Base-by-base conservation (phyloP, 2,329 filamentous ascomycete species). In the Exophiala calicioides region DNA sequence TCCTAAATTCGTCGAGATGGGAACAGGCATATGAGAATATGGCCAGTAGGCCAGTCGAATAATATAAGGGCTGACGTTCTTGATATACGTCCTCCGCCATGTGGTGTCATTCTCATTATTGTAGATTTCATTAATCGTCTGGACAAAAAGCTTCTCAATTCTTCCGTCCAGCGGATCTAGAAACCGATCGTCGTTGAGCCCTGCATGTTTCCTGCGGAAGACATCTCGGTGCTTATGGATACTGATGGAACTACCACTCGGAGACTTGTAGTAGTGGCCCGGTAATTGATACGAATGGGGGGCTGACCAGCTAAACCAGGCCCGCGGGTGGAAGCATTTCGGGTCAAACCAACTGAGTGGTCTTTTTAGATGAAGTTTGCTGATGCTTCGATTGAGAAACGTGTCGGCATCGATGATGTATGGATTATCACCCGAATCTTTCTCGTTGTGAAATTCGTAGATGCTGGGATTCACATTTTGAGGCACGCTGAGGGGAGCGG, bases 31-130 rank as follows among this genome's bases (percentile, higher is more conserved):
- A 21, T 34, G 30, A 10, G 42, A 34, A 35, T 50, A 50, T n/a
- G 48, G 43, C 48, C 48, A 51, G 15, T 47, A 47, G 9, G 48
- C 48, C 27, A 51, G 23, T 3, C 48, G 48, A 18, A 51, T 43
- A n/a, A 51, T 32, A n/a, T 24, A 40, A 0, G 48, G 44, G n/a
- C 48, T 51, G 32, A 51, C 44, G 23, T 51, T 44, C 8, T 32
- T 20, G 26, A 51, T 51, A 24, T 47, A 51, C 3, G 48, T 51
- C 29, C 48, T 32, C 16, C 48, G 43, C 48, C 48, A 51, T 27
- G 26, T 47, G 13, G 48, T 43, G 6, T 44, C 44, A 37, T 42
- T 47, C 15, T 37, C 30, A 12, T 18, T 32, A 16, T 47, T 38
- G 37, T 51, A 51, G n/a, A 51, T 27, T 12, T 43, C 37, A 27